A percentile compares a stretch with the other conserved stretches of the same genome.
Evolutionary conservation across 73 alveolate genomes (phyloP).

Genomic region (Tetrahymena malaccensis): DNA sequence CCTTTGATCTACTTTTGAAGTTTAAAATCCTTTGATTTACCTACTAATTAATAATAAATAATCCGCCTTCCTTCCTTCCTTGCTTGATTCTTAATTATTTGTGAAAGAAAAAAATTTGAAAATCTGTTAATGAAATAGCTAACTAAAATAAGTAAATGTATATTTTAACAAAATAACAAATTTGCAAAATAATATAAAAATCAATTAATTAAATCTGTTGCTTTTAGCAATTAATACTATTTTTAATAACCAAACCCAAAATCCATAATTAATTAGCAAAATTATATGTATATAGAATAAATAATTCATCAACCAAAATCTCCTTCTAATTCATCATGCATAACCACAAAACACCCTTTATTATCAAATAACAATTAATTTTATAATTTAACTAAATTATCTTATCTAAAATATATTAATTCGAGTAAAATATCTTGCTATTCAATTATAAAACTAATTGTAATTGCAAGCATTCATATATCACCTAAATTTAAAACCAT

Average conservation of each 20-base stretch:
- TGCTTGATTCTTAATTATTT: not conserved
- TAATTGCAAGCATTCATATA: no score
- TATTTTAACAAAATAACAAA: not conserved
- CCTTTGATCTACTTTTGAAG: not conserved
- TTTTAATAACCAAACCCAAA: not conserved
- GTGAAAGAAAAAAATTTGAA: not conserved
- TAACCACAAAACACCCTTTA: not conserved
- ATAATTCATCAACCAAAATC: not conserved
- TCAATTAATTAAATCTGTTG: not conserved
- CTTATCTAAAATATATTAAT: not conserved
- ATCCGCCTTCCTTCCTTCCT: not conserved
- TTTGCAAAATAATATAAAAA: not conserved
- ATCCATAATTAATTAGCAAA: not conserved
- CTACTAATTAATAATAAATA: no score
- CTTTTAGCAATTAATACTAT: not conserved
- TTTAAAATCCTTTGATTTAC: not conserved
- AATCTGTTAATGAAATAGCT: not conserved
- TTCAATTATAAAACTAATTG: no score
- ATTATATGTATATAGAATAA: not conserved
- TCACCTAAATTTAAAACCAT: not conserved
- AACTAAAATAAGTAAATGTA: not conserved
- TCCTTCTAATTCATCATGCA: not conserved
- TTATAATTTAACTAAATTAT: no score
- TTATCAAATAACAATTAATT: not conserved
- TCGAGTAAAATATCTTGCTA: not conserved